A percentile compares a stretch with the other conserved stretches of the same genome.
Evolutionary conservation across 2,329 filamentous ascomycete genomes (phyloP).

Genomic region (Colletotrichum sp.): DNA sequence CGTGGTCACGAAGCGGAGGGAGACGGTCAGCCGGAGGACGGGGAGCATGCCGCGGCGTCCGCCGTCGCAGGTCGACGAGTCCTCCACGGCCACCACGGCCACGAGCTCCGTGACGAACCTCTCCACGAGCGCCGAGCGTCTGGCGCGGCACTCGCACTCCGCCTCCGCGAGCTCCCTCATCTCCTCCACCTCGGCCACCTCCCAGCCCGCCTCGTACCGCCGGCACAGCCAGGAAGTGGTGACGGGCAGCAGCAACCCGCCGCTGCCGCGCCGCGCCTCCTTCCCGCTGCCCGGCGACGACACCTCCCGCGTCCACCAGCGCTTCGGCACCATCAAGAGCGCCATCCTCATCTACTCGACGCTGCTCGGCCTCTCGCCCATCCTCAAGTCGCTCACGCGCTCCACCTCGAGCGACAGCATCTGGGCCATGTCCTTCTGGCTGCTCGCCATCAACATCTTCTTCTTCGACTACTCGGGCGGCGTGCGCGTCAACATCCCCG

Average conservation of each 20-base stretch:
- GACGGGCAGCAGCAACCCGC: not conserved
- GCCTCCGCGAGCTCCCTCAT: conserved; percentile 61
- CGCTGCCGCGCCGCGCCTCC: not conserved
- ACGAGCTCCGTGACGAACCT: conserved; percentile 5
- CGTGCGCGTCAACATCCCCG: conserved; percentile 63
- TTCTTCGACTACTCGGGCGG: conserved; percentile 85
- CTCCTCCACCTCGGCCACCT: conserved; percentile 41
- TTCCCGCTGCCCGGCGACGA: conserved; percentile 30
- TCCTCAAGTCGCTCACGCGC: conserved; percentile 92
- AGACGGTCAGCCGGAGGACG: conserved; percentile 34
- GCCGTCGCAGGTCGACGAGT: conserved; percentile 1
- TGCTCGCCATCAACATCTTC: conserved; percentile 94
- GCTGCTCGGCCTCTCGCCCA: conserved; percentile 88
- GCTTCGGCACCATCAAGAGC: conserved; percentile 85
- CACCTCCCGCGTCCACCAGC: conserved; percentile 50
- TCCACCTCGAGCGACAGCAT: conserved; percentile 95
- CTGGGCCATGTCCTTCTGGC: conserved; percentile 94
- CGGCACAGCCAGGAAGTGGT: conserved; percentile 20
- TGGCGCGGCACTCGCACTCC: conserved; percentile 51
- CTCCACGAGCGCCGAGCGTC: conserved; percentile 22
- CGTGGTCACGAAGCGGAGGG: conserved; percentile 30
- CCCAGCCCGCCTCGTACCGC: conserved; percentile 20
- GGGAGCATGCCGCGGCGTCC: conserved; percentile 41
- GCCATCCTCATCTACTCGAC: conserved; percentile 92
- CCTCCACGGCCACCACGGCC: not conserved